Conservation (phyloP, 129 eudicot species). For the Centella asiatica region DNA sequence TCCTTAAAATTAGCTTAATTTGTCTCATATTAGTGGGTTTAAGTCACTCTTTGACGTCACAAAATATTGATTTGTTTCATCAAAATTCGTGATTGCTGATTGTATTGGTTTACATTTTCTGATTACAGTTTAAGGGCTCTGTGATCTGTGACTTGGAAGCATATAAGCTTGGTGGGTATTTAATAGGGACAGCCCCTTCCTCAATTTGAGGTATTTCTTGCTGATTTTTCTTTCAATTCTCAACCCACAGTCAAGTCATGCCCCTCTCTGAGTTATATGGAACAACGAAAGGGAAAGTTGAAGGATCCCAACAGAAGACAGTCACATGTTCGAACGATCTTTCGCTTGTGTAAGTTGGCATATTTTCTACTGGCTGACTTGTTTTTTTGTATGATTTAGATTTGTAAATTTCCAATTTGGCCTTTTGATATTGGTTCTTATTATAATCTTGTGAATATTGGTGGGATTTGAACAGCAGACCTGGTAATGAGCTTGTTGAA, state of each 20-base stretch:
- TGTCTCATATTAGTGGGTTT: conserved; percentile 18
- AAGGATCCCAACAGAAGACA: conserved; percentile 36
- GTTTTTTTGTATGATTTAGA: background rate
- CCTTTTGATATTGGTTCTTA: background rate
- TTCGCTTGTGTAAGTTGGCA: conserved; percentile 47
- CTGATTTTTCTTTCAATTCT: background rate
- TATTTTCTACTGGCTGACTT: background rate
- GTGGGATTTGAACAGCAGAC: conserved; percentile 50
- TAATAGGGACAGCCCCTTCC: background rate
- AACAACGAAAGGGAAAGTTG: conserved; percentile 49
- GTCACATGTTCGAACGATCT: conserved; percentile 18
- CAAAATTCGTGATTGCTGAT: conserved; percentile 14
- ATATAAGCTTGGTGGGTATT: background rate
- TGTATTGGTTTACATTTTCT: conserved; percentile 6
- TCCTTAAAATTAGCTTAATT: conserved; percentile 14
- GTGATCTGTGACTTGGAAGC: conserved; percentile 19
- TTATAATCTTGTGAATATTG: background rate
- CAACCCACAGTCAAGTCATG: conserved; percentile 41
- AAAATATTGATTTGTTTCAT: conserved; percentile 28
- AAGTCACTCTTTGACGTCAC: conserved; percentile 30
- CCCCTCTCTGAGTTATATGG: conserved; percentile 77
- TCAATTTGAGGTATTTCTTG: conserved; percentile 22
- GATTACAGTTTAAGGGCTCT: conserved; percentile 9
- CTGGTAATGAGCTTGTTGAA: conserved; percentile 58
- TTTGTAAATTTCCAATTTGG: conserved; percentile 1